Evolutionary conservation across 2,329 filamentous ascomycete genomes (phyloP), one percentile per base, ranked within the genome.

Genomic region (Magnaporthiopsis poae): DNA sequence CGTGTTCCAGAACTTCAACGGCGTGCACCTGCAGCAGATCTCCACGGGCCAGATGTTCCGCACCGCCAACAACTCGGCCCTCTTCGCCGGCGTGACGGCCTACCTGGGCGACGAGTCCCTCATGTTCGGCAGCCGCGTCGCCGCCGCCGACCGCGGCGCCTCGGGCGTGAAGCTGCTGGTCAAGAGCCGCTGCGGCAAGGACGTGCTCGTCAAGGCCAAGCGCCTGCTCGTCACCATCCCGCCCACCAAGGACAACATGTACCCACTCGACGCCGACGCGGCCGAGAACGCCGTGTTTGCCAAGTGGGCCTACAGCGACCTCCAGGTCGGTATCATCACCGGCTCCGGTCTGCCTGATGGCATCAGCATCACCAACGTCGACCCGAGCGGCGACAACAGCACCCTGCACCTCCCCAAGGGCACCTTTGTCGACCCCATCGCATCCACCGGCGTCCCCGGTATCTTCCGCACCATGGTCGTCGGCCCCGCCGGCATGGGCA

Each of bases 1-100:
- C 69, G 73, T 80, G 25, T 73, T 82, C 67, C 78, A 81, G 65
- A 71, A 72, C 31, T 75, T 79, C 63, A 73, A 73, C 5, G 71
- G 69, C 4, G 71, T 63, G 13, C 64, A 65, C n/a, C 31, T 62
- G 59, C 35, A 33, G 33, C 21, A 25, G 62, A 25, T 64, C 62
- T 1, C 18, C 11, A 52, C 18, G 18, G 62, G 62, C 62, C 36
- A 36, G 18, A 27, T 64, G 36, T 65, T 60, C 63, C 52, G 25
- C 52, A 31, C 31, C 27, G 31, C 29, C 59, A 70, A 72, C 25
- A 76, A 77, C 67, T 75, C 75, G 46, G 72, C 73, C 13, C 61
- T 79, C 0, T 80, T 79, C 64, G 71, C 73, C 21, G 72, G 71
- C 2, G 77, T 77, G 11, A 71, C 71, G 8, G 61, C 68, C 5